These are phyloP conservation scores for Cynanchum wilfordii DNA, from an alignment of 257 asterid species.

Conservation along the genomic window DNA sequence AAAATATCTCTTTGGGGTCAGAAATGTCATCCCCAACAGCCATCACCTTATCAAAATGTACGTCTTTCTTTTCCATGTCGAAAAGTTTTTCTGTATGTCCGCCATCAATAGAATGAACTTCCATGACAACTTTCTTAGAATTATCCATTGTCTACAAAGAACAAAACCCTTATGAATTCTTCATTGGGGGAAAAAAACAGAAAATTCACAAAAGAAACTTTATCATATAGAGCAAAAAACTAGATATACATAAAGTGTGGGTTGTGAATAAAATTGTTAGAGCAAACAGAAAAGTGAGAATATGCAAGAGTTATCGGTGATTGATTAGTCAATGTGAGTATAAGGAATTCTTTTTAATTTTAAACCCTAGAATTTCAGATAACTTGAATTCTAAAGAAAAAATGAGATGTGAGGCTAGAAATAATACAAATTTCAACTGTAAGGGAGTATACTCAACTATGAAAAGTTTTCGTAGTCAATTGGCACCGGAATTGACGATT, in stretches of 20 bases:
- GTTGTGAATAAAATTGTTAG: background rate
- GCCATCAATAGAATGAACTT: slow-evolving; percentile 38
- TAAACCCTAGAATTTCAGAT: slow-evolving; percentile 1
- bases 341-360: no score
- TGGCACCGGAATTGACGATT: no score
- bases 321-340: no score
- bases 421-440: background rate
- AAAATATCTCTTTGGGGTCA: slow-evolving; percentile 17
- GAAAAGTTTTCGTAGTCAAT: background rate
- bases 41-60: slow-evolving; percentile 43
- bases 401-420: background rate
- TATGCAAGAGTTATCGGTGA: no score
- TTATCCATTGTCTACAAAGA: slow-evolving; percentile 34
- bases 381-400: background rate
- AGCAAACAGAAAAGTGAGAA: background rate
- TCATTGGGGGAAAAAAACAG: background rate
- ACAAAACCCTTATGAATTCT: background rate
- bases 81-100: slow-evolving; percentile 51
- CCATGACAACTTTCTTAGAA: slow-evolving; percentile 31
- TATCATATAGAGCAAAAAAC: background rate
- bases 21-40: slow-evolving; percentile 36
- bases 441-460: background rate
- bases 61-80: slow-evolving; percentile 30
- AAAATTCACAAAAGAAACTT: background rate
- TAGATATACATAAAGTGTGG: background rate